phyloP scores from a whole-genome alignment of 768 basidiomycete genomes.

The Auriscalpium orientale region DNA sequence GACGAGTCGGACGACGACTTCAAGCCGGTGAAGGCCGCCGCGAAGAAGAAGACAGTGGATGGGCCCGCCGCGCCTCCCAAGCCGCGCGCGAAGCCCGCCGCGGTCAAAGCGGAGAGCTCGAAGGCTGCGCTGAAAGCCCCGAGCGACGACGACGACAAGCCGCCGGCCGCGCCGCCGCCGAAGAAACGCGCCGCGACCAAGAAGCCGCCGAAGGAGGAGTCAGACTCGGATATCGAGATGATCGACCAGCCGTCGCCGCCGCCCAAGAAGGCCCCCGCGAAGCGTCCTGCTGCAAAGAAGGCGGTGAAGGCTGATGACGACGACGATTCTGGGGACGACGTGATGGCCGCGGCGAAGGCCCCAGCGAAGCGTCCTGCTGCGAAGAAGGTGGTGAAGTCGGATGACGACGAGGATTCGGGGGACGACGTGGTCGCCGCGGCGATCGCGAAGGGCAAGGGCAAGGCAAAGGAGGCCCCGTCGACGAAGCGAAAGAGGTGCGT shows the following conservation, averaged over 20 bases:
- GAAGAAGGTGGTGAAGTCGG: conserved; percentile 26
- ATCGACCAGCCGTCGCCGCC: conserved; percentile 22
- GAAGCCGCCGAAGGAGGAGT: conserved; percentile 23
- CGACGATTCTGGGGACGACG: conserved; percentile 33
- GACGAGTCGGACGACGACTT: conserved; percentile 46
- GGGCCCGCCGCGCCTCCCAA: conserved; percentile 21
- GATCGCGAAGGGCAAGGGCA: conserved; percentile 36
- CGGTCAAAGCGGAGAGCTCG: conserved; percentile 31
- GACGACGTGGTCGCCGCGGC: conserved; percentile 22
- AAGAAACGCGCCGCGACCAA: conserved; percentile 19
- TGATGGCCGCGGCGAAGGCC: conserved; percentile 17
- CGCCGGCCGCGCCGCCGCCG: conserved; percentile 9
- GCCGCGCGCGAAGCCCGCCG: conserved; percentile 34
- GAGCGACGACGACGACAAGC: conserved; percentile 7
- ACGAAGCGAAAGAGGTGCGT: conserved; percentile 66
- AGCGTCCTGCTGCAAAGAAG: conserved; percentile 20
- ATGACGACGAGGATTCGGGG: conserved; percentile 38
- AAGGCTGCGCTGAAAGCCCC: conserved; percentile 29
- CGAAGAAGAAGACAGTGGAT: conserved; percentile 21
- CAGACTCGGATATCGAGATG: conserved; percentile 23
- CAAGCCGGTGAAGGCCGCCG: conserved; percentile 41
- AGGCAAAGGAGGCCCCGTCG: conserved; percentile 29
- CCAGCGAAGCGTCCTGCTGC: conserved; percentile 5
- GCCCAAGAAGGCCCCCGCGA: conserved; percentile 1
- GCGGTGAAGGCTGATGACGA: conserved; percentile 31